Percentiles rank a stretch among this genome's conserved stretches.
phyloP scores from a whole-genome alignment of 2,329 filamentous ascomycete species.

The Orbilia javanica region DNA sequence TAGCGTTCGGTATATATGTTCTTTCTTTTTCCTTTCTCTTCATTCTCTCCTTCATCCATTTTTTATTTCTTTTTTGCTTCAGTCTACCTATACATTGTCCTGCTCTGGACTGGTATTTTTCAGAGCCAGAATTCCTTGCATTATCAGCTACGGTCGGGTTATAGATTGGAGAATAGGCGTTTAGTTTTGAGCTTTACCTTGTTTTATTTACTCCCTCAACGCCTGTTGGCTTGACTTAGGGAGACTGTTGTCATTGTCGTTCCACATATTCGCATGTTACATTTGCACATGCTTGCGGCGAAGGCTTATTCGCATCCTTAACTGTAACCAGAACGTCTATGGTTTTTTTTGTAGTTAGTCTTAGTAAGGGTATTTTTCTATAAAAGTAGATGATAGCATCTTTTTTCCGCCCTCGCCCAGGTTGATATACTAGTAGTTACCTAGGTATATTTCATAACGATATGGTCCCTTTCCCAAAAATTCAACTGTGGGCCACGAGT shows the following conservation, averaged over 20 bases:
- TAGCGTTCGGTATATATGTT: constrained; percentile 3
- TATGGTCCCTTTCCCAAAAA: no score
- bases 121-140: constrained; percentile 1
- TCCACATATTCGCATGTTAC: background rate
- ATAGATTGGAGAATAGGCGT: constrained; percentile 14
- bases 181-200: background rate
- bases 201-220: background rate
- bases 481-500: no score
- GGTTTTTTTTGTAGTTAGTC: background rate
- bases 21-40: background rate
- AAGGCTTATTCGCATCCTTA: background rate
- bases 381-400: background rate
- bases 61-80: no score
- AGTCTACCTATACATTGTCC: background rate
- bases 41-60: background rate
- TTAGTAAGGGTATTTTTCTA: background rate
- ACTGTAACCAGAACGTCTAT: background rate
- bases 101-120: background rate
- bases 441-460: no score
- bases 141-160: background rate
- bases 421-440: no score
- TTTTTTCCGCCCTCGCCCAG: no score
- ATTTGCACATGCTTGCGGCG: background rate
- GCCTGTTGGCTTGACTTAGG: background rate
- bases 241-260: background rate